Evolutionary conservation across 2,329 filamentous ascomycete genomes (phyloP).

Genomic region (Aspergillus tanneri): DNA sequence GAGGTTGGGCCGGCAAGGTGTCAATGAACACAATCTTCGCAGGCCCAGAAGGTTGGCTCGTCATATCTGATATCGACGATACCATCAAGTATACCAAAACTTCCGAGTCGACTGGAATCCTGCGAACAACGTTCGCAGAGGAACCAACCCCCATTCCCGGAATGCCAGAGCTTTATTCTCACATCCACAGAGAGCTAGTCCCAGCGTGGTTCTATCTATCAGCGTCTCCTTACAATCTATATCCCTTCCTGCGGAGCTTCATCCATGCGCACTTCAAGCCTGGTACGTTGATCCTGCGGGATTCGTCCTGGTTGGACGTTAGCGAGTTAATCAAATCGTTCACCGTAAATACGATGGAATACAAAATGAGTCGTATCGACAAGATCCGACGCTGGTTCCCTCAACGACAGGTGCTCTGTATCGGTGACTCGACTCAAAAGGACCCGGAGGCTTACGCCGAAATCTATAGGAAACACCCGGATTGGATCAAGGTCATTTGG

Average conservation of each 20-base stretch:
- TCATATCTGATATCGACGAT: constrained; percentile 91
- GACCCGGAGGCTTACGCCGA: constrained; percentile 90
- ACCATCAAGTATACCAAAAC: constrained; percentile 92
- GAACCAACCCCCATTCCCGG: constrained; percentile 68
- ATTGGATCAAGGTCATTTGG: constrained; percentile 79
- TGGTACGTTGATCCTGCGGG: constrained; percentile 80
- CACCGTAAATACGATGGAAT: constrained; percentile 76
- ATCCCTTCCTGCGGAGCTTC: constrained; percentile 79
- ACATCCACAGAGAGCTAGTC: constrained; percentile 57
- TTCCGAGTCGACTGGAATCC: constrained; percentile 73
- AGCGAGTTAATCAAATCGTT: constrained; percentile 75
- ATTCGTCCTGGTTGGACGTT: constrained; percentile 82
- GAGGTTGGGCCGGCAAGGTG: constrained; percentile 40
- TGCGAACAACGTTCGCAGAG: constrained; percentile 80
- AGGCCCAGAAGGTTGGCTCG: constrained; percentile 73
- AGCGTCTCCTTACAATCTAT: constrained; percentile 91
- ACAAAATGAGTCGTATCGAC: constrained; percentile 78
- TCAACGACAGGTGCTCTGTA: constrained; percentile 71
- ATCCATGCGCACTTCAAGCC: constrained; percentile 67
- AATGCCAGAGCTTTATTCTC: constrained; percentile 80
- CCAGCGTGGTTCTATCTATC: constrained; percentile 91
- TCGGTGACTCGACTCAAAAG: constrained; percentile 88
- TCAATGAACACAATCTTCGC: constrained; percentile 72
- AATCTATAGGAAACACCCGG: constrained; percentile 65
- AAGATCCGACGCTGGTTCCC: constrained; percentile 80